These are phyloP conservation scores for Canavalia gladiata DNA, from an alignment of 306 rosid genomes.

Conservation along the genomic window DNA sequence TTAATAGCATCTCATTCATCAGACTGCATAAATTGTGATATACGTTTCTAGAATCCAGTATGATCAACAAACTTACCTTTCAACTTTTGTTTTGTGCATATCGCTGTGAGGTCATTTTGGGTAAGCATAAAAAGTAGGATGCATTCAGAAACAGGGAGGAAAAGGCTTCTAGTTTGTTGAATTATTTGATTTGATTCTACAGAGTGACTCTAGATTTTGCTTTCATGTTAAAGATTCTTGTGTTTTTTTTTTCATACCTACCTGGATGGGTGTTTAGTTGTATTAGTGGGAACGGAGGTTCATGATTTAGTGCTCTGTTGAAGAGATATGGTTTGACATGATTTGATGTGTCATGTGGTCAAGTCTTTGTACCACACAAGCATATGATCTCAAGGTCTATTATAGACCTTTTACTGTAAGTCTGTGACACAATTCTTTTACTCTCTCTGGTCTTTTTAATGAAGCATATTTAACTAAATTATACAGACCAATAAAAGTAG, in stretches of 20 bases:
- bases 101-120: slow-evolving; percentile 2
- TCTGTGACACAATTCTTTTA: too few relatives aligned
- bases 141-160: not conserved
- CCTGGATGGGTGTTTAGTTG: not conserved
- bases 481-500: too few relatives aligned
- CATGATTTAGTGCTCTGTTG: not conserved
- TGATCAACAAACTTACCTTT: not conserved
- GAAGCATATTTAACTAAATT: too few relatives aligned
- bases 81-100: not conserved
- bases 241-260: not conserved
- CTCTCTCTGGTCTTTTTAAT: too few relatives aligned
- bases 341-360: slow-evolving; percentile 4
- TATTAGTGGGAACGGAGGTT: not conserved
- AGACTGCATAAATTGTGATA: not conserved
- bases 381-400: not conserved
- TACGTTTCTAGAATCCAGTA: not conserved
- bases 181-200: slow-evolving; percentile 24
- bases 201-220: slow-evolving; percentile 3
- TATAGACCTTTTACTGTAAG: not conserved
- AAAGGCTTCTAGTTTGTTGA: slow-evolving; percentile 8
- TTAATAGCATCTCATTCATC: not conserved
- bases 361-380: not conserved
- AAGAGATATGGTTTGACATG: slow-evolving; percentile 22
- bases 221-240: not conserved
- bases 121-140: not conserved